Evolutionary conservation across 2,329 filamentous ascomycete genomes (phyloP).

Genomic region (Fusarium devonianum): DNA sequence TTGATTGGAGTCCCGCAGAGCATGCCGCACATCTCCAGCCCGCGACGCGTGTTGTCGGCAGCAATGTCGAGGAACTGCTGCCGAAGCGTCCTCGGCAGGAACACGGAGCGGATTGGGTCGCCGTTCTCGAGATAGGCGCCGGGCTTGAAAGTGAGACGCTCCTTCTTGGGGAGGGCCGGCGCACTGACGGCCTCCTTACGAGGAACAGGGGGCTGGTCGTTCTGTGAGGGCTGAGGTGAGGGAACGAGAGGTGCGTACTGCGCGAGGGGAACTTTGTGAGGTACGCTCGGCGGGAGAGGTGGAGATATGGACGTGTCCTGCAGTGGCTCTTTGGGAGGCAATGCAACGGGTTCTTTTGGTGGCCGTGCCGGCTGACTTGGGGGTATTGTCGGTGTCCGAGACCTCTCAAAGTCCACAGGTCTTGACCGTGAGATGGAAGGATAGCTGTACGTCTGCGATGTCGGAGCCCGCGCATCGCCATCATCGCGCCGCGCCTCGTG

Average conservation of each 20-base stretch:
- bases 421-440: constrained; percentile 62
- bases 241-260: constrained; percentile 36
- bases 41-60: constrained; percentile 75
- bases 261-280: constrained; percentile 41
- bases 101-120: constrained; percentile 83
- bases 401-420: constrained; percentile 54
- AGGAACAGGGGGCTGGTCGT: constrained; percentile 39
- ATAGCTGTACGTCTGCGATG: constrained; percentile 57
- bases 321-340: constrained; percentile 37
- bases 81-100: constrained; percentile 80
- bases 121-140: constrained; percentile 91
- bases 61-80: constrained; percentile 77
- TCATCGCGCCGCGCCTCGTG: constrained; percentile 36
- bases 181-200: constrained; percentile 39
- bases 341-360: constrained; percentile 40
- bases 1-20: constrained; percentile 89
- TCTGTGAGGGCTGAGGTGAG: constrained; percentile 12
- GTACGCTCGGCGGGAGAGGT: constrained; percentile 36
- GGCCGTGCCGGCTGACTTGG: constrained; percentile 46
- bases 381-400: constrained; percentile 21
- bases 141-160: constrained; percentile 73
- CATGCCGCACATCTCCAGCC: constrained; percentile 94
- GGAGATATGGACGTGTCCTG: constrained; percentile 8
- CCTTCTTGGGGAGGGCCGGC: constrained; percentile 52
- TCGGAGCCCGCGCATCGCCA: constrained; percentile 41